These are phyloP conservation scores for Saturnispora gosingensis DNA, from an alignment of 805 yeast species.

Conservation along the genomic window DNA sequence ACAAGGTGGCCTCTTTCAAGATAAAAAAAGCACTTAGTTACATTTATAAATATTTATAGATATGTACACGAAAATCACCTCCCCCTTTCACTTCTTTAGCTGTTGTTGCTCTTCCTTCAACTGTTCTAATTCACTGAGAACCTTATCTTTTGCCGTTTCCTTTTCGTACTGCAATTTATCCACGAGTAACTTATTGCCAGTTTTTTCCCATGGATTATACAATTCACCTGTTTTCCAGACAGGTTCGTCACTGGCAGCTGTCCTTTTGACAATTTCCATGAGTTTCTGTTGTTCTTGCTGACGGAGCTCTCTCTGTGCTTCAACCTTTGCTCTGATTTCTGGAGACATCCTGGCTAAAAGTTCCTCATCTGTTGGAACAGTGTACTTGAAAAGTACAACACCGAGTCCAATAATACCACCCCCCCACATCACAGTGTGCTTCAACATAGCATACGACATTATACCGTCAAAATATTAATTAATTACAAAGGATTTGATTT, in stretches of 20 bases:
- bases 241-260: conserved; percentile 64
- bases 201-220: conserved; percentile 54
- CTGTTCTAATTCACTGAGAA: conserved; percentile 31
- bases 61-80: neutral
- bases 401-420: conserved; percentile 67
- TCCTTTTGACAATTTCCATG: conserved; percentile 55
- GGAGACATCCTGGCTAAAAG: conserved; percentile 69
- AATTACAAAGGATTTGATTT: neutral
- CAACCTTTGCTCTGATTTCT: conserved; percentile 70
- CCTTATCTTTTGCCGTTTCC: conserved; percentile 34
- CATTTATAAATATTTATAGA: neutral
- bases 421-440: conserved; percentile 35
- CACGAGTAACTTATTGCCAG: conserved; percentile 30
- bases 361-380: conserved; percentile 82
- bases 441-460: conserved; percentile 17
- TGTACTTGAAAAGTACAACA: conserved; percentile 56
- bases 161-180: conserved; percentile 38
- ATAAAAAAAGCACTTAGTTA: neutral
- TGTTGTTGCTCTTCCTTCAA: conserved; percentile 31
- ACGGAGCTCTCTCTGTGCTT: conserved; percentile 50
- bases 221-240: conserved; percentile 75
- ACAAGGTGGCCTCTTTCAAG: conserved; percentile 2
- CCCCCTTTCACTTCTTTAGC: neutral
- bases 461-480: neutral
- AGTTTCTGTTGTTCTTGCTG: conserved; percentile 60